Conservation (phyloP, 768 basidiomycete genomes). For the Russula sp. region DNA sequence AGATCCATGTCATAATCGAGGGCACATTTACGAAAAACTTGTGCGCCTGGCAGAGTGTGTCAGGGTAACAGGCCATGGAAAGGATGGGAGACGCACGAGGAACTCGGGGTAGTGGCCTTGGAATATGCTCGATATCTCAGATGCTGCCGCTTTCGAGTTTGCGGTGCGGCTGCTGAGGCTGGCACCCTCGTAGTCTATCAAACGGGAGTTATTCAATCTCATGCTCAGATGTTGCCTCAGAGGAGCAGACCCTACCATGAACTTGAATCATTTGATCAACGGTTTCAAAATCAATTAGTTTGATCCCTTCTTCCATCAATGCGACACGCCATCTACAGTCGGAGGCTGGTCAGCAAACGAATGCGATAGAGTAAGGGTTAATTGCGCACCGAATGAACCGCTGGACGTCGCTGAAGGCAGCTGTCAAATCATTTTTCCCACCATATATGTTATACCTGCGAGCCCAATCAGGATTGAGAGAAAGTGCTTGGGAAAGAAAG, state of each 20-base stretch:
- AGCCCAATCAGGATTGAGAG: neutral
- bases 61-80: neutral
- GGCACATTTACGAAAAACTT: constrained; percentile 86
- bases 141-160: constrained; percentile 72
- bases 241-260: constrained; percentile 14
- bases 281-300: constrained; percentile 62
- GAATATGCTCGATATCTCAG: constrained; percentile 70
- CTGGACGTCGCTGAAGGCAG: constrained; percentile 70
- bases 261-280: constrained; percentile 34
- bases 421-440: constrained; percentile 54
- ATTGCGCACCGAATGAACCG: constrained; percentile 61
- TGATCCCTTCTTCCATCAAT: constrained; percentile 65
- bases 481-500: neutral
- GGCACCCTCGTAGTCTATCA: constrained; percentile 70
- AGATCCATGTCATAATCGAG: constrained; percentile 69
- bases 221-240: neutral
- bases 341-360: neutral
- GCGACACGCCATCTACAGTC: constrained; percentile 65
- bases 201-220: neutral
- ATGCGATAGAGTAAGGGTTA: neutral
- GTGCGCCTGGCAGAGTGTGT: constrained; percentile 39
- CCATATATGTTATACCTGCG: constrained; percentile 77
- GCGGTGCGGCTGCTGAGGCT: constrained; percentile 57
- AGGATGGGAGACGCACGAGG: constrained; percentile 41
- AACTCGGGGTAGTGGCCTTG: constrained; percentile 74